These are phyloP conservation scores for Heteromeles arbutifolia DNA, from an alignment of 306 rosid species.

Conservation along the genomic window DNA sequence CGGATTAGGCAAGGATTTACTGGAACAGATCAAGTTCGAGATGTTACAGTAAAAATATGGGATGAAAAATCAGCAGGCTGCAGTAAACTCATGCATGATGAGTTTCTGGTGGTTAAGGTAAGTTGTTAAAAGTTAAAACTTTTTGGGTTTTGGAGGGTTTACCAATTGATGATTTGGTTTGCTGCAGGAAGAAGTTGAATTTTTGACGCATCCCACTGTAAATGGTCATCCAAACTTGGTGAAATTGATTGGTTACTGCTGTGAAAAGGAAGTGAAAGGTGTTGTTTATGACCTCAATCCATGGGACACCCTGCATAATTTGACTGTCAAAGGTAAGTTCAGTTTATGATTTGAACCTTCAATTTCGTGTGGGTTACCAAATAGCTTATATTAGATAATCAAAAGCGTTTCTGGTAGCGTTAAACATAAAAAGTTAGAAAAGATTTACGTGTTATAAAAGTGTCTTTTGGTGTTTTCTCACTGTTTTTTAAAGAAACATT, in stretches of 20 bases:
- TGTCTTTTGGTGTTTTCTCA: too few species aligned
- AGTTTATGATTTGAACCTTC: background rate
- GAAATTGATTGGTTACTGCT: conserved; percentile 49
- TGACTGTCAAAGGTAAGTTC: conserved; percentile 39
- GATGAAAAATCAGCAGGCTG: conserved; percentile 31
- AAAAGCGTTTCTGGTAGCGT: too few species aligned
- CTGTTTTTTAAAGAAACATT: too few species aligned
- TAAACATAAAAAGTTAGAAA: too few species aligned
- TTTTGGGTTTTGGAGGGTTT: background rate
- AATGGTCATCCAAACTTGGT: conserved; percentile 37
- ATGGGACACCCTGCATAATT: conserved; percentile 38
- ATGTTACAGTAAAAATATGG: conserved; percentile 43
- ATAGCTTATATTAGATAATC: too few species aligned
- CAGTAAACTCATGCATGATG: conserved; percentile 16
- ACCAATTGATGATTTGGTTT: background rate
- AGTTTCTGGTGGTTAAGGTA: conserved; percentile 33
- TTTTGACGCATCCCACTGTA: conserved; percentile 34
- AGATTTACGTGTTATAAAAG: too few species aligned
- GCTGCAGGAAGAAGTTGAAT: conserved; percentile 46
- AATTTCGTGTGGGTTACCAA: too few species aligned
- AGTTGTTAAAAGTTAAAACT: background rate
- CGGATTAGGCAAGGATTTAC: conserved; percentile 13
- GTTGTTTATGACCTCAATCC: conserved; percentile 55
- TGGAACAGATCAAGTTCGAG: conserved; percentile 11
- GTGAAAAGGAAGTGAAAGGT: conserved; percentile 44